Evolutionary conservation across 1,284 basidiomycete genomes (phyloP), one percentile per base, ranked within the genome.

Genomic region (Singerocomus inundabilis): DNA sequence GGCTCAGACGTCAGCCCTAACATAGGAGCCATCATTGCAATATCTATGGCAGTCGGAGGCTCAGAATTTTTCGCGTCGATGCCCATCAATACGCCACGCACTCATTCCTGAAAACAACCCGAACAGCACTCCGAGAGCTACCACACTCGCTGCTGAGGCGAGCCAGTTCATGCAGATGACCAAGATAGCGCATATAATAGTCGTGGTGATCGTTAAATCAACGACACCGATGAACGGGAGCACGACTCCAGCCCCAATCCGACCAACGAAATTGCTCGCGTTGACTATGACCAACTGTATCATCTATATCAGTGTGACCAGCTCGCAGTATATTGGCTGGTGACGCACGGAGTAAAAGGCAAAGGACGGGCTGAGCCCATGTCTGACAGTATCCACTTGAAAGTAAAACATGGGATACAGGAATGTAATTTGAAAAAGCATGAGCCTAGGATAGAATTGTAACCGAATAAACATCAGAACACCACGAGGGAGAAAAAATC

Each of bases 71-170:
- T 21, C 2, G 4, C 1, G 9, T 9, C 5, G 2, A 1, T 15
- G 8, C 9, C 34, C 2, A 21, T 1, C 21, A 6, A 7, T 6
- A 12, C 9, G 16, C 30, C 10, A 53, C 49, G 10, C n/a, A 57
- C 53, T 66, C 32, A 72, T 69, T 9, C 78, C 80, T 10, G 72
- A 74, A 54, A 80, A 79, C 48, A 79, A 67, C 0, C 80, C 78
- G 49, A 72, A 82, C 13, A 81, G 56, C 33, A 76, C 54, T 6
- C 74, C 72, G 40, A 81, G 78, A 18, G 69, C 53, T 6, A 77
- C 61, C 1, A 74, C 71, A 7, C 76, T 75, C 5, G 62, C 64
- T 0, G 65, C 61, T 24, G 68, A 65, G n/a, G 67, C 62, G 11
- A 79, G 62, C 28, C 67, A 76, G 7, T 76, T 62, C 48, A 72